These are phyloP conservation scores for Delphinella strobiligena DNA, from an alignment of 2,329 filamentous ascomycete genomes.

Conservation along the genomic window DNA sequence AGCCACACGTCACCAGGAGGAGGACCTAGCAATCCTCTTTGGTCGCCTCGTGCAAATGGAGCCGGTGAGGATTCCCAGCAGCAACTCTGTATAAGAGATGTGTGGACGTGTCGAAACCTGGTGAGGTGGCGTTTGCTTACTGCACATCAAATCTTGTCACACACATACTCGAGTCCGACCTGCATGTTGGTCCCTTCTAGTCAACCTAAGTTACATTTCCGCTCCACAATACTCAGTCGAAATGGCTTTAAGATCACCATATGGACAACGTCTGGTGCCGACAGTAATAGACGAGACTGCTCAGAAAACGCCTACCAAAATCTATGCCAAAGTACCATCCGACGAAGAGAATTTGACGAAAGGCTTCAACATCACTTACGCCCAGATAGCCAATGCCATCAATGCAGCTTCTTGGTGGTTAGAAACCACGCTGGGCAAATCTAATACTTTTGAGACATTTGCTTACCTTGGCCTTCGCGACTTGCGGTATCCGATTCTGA, in stretches of 20 bases:
- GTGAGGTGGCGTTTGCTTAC: no score
- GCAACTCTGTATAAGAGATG: no score
- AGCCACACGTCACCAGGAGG: no score
- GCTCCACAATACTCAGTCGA: background rate
- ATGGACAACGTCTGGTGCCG: conserved; percentile 3
- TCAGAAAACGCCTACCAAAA: background rate
- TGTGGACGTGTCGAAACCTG: no score
- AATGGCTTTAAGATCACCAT: background rate
- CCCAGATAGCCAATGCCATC: conserved; percentile 3
- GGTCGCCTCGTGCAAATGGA: no score
- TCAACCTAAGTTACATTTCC: no score
- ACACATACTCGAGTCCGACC: no score
- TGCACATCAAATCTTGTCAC: no score
- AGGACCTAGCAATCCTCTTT: no score
- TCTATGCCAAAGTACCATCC: conserved; percentile 6
- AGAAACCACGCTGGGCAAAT: conserved; percentile 1
- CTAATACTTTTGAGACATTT: conserved; percentile 2
- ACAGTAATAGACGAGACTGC: conserved; percentile 3
- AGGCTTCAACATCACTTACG: conserved; percentile 2
- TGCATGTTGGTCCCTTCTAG: no score
- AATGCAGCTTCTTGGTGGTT: conserved; percentile 6
- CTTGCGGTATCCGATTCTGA: conserved; percentile 3
- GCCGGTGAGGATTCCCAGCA: no score
- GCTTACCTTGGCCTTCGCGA: conserved; percentile 7
- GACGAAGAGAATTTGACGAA: conserved; percentile 4